Evolutionary conservation across 192 early-diverging fungal species (phyloP), one percentile per base, ranked within the genome.

Genomic region (Phlyctochytrium arcticum): DNA sequence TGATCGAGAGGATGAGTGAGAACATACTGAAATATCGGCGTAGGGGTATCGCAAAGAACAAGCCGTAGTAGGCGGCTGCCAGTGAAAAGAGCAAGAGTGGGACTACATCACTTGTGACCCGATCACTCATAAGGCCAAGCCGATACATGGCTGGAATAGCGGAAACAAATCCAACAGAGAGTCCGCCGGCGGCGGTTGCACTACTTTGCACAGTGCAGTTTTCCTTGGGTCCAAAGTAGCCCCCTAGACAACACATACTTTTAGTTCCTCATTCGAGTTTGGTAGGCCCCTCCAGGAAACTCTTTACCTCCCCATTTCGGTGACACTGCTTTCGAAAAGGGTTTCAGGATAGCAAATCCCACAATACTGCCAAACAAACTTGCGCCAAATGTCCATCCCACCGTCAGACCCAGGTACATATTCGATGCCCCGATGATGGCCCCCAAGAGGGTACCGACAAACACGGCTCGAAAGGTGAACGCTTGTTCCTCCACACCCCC

Each of bases 401-500:
- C 87, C 63, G 88, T 92, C 30, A 94, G 75, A 1, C 92, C 92
- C 65, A 93, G 89, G 71, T 92, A 94, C 75, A 92, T 85, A 72
- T 94, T 94, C 35, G 91, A 92, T 54, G 92, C 92, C 36, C 87
- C 88, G 50, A 88, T 81, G 36, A 88, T 69, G 65, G 74, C 78
- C 46, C 87, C 87, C 12, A 88, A 56, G 3, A 88, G 32, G 23
- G 75, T 79, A 19, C 87, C 87, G 21, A 88, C 69, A 57, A 88
- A 65, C n/a, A 81, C 32, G 10, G 86, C 67, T 24, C 86, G 80
- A 73, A 83, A 46, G 36, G 39, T 67, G 59, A 54, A 21, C 2
- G 39, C 39, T 44, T 44, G 39, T 19, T 44, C 39, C 21, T 44
- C 39, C 12, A 44, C 39, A 44, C 39, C 39, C 39, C 12, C 2